A percentile compares a stretch with the other conserved stretches of the same genome.
Conservation (phyloP, 257 asterid species). For the Nicotiana tabacum region DNA sequence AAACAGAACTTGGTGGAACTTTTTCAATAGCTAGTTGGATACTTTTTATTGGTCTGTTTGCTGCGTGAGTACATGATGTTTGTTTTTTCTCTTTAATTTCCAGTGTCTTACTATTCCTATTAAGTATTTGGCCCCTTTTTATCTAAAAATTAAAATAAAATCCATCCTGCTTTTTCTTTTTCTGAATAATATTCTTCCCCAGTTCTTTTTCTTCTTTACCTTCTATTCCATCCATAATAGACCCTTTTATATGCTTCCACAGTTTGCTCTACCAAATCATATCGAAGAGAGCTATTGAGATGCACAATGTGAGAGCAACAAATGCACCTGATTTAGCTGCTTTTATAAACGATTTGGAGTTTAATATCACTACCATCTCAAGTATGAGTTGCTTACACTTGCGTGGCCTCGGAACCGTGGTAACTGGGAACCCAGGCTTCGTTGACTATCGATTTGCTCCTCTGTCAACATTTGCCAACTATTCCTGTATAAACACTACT, state of each 20-base stretch:
- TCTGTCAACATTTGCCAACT: conserved; percentile 68
- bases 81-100: background rate
- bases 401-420: conserved; percentile 80
- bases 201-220: background rate
- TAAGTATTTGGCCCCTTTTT: background rate
- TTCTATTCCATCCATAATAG: background rate
- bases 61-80: conserved; percentile 66
- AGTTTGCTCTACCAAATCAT: conserved; percentile 91
- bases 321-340: conserved; percentile 76
- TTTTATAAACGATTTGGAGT: conserved; percentile 69
- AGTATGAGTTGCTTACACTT: conserved; percentile 84
- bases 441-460: conserved; percentile 57
- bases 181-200: background rate
- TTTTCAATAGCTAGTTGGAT: conserved; percentile 90
- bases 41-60: conserved; percentile 77
- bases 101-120: background rate
- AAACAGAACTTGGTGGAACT: conserved; percentile 94
- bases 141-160: background rate
- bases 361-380: conserved; percentile 80
- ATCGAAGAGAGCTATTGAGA: conserved; percentile 79
- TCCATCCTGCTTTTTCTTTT: background rate
- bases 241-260: conserved; percentile 15
- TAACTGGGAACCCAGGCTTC: conserved; percentile 55
- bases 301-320: conserved; percentile 77
- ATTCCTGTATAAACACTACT: conserved; percentile 78